Percentiles rank a stretch among this genome's conserved stretches.
phyloP scores from a whole-genome alignment of 2,329 filamentous ascomycete species.

The Xylaria sp. region DNA sequence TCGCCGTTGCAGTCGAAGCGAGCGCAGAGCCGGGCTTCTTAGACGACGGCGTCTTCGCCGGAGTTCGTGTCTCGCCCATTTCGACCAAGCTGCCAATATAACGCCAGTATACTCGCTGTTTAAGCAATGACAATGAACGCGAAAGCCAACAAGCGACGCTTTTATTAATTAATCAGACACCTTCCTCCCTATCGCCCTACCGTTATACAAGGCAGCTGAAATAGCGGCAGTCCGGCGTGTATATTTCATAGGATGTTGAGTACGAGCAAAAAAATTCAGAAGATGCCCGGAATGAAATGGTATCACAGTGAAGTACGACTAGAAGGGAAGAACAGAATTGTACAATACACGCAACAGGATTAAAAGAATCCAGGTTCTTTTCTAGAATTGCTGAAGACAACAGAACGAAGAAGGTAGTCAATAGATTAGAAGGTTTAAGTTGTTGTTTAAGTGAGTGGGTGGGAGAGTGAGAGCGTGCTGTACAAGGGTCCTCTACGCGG shows the following conservation, averaged over 20 bases:
- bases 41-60: slow-evolving; percentile 54
- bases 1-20: slow-evolving; percentile 49
- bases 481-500: slow-evolving; percentile 16
- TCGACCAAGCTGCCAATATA: slow-evolving; percentile 5
- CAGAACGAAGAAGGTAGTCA: not conserved
- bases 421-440: slow-evolving; percentile 2
- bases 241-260: not conserved
- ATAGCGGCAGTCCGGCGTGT: not conserved
- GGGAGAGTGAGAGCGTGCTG: not conserved
- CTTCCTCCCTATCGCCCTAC: too few species aligned
- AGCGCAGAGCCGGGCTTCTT: slow-evolving; percentile 61
- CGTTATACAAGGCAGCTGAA: not conserved
- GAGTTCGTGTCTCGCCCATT: slow-evolving; percentile 48
- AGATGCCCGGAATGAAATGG: not conserved
- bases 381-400: not conserved
- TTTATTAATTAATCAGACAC: not conserved
- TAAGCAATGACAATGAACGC: too few species aligned
- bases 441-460: not conserved
- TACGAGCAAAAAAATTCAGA: slow-evolving; percentile 5
- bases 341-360: slow-evolving; percentile 12
- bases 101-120: not conserved
- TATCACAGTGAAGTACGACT: not conserved
- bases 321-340: not conserved
- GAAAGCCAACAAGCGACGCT: not conserved
- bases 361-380: not conserved